A percentile compares a stretch with the other conserved stretches of the same genome.
phyloP scores from a whole-genome alignment of 1,284 basidiomycete genomes.

The Rhodotorula sp. region DNA sequence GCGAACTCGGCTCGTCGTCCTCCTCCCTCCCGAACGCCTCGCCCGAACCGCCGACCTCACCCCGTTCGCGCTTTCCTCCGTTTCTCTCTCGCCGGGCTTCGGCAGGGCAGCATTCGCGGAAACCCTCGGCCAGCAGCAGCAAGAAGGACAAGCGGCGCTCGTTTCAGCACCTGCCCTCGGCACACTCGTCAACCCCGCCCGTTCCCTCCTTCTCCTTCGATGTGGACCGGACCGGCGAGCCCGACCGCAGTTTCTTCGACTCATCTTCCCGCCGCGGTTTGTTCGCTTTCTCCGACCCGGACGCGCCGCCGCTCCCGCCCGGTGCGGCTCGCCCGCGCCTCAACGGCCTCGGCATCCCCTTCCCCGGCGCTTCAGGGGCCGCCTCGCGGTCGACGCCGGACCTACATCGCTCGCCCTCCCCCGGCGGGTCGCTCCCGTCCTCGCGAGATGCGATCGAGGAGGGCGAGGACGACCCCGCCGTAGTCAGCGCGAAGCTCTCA shows the following conservation, averaged over 20 bases:
- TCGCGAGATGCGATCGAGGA: constrained; percentile 7
- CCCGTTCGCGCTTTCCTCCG: constrained; percentile 27
- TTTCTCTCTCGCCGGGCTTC: constrained; percentile 26
- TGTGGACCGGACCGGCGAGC: neutral
- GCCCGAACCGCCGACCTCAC: constrained; percentile 10
- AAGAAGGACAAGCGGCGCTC: constrained; percentile 31
- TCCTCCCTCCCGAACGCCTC: neutral
- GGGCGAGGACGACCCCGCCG: neutral
- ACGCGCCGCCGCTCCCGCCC: neutral
- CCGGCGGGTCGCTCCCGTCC: constrained; percentile 1
- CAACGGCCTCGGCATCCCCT: constrained; percentile 26
- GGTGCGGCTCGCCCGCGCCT: neutral
- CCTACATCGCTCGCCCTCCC: constrained; percentile 3
- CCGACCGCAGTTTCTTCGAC: constrained; percentile 14
- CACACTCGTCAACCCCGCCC: neutral
- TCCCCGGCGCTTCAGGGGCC: neutral
- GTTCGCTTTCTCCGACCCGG: constrained; percentile 15
- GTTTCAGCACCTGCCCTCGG: constrained; percentile 5
- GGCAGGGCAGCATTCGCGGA: constrained; percentile 18
- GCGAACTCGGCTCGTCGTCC: constrained; percentile 22
- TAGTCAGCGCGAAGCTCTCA: neutral
- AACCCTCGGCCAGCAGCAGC: constrained; percentile 1
- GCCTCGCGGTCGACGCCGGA: constrained; percentile 21
- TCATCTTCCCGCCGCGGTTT: constrained; percentile 5
- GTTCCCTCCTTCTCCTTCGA: constrained; percentile 19